phyloP scores from a whole-genome alignment of 306 rosid species.

The Cucurbita pepo region DNA sequence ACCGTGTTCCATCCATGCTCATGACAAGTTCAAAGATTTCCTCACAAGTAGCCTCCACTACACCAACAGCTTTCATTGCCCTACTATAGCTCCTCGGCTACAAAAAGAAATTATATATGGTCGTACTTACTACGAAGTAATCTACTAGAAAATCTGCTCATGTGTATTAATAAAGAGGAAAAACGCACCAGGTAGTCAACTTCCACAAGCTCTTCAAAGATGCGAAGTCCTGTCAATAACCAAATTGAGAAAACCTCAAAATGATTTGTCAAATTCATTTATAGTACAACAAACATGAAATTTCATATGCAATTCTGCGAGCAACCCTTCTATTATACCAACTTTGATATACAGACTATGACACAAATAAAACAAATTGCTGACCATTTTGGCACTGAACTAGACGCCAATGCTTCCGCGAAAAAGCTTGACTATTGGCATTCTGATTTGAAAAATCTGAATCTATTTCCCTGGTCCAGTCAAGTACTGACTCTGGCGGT shows the following conservation, averaged over 20 bases:
- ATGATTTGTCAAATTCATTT: conserved; percentile 12
- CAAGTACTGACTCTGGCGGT: conserved; percentile 74
- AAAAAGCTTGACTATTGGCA: conserved; percentile 72
- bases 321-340: conserved; percentile 4
- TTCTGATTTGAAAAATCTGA: conserved; percentile 74
- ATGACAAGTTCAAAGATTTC: conserved; percentile 93
- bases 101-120: conserved; percentile 24
- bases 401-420: conserved; percentile 95
- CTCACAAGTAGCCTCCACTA: conserved; percentile 94
- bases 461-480: conserved; percentile 82
- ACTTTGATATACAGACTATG: conserved; percentile 9
- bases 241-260: conserved; percentile 9
- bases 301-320: not conserved
- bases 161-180: conserved; percentile 11
- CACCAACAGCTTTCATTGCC: conserved; percentile 99
- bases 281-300: not conserved
- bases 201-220: conserved; percentile 88
- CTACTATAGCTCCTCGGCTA: conserved; percentile 98
- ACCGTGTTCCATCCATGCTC: conserved; percentile 99
- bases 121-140: conserved; percentile 13
- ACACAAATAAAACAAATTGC: not conserved
- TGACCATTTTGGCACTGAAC: conserved; percentile 85
- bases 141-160: conserved; percentile 3
- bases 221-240: conserved; percentile 66
- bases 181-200: conserved; percentile 90